These are phyloP conservation scores for Coffea eugenioides DNA, from an alignment of 257 asterid genomes.

Conservation along the genomic window DNA sequence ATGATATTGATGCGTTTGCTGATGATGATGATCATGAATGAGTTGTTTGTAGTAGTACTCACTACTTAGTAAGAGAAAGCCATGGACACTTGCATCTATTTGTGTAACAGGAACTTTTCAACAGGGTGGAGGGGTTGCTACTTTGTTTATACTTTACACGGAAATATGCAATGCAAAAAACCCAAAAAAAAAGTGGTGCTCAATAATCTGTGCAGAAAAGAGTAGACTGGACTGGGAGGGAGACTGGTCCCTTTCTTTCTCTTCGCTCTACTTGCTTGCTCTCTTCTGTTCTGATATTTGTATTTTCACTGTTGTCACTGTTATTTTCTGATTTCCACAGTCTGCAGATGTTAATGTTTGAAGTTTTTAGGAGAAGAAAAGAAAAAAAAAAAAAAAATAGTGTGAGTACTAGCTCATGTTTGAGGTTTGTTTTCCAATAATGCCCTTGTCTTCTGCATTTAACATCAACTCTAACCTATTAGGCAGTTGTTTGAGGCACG, in stretches of 20 bases:
- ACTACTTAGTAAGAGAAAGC: background rate
- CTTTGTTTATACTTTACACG: background rate
- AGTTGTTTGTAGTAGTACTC: too few relatives aligned
- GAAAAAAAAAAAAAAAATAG: too few relatives aligned
- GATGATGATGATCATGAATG: constrained; percentile 2
- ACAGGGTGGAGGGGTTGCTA: background rate
- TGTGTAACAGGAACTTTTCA: constrained; percentile 4
- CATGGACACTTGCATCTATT: background rate
- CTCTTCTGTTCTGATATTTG: background rate
- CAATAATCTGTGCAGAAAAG: constrained; percentile 6
- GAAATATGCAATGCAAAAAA: constrained; percentile 19
- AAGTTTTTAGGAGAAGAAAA: background rate
- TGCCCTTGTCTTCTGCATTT: constrained; percentile 3
- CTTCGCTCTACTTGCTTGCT: background rate
- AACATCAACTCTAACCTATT: constrained; percentile 9
- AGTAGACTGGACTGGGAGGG: background rate
- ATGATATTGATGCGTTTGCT: background rate
- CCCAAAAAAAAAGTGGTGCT: background rate
- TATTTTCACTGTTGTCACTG: background rate
- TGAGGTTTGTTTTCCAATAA: background rate
- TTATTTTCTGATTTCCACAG: constrained; percentile 11
- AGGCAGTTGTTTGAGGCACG: too few relatives aligned
- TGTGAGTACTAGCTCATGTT: background rate
- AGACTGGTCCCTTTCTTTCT: background rate
- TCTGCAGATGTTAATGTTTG: constrained; percentile 9